A percentile compares a stretch with the other conserved stretches of the same genome.
These are phyloP conservation scores for Microstroma glucosiphilum DNA, from an alignment of 1,284 basidiomycete genomes.

Conservation along the genomic window DNA sequence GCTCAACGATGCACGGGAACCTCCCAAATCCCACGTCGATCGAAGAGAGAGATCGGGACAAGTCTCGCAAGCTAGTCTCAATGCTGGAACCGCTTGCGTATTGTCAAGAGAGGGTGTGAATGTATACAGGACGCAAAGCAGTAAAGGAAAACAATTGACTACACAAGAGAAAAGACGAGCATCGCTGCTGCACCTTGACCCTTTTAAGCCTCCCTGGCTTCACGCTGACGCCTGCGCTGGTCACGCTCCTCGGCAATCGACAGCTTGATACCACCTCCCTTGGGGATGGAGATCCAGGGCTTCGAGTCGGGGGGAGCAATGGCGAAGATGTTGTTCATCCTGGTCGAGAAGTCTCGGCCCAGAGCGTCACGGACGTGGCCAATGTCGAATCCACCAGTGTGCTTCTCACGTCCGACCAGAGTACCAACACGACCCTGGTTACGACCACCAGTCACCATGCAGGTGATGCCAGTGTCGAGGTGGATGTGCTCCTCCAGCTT, in stretches of 20 bases:
- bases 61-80: no score
- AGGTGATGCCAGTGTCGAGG: conserved; percentile 95
- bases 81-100: no score
- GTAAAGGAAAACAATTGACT: no score
- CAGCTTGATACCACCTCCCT: conserved; percentile 95
- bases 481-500: conserved; percentile 85
- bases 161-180: no score
- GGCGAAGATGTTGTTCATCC: conserved; percentile 94
- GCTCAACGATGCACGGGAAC: no score
- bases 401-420: conserved; percentile 92
- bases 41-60: no score
- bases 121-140: no score
- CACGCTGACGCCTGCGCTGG: conserved; percentile 45
- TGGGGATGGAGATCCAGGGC: conserved; percentile 94
- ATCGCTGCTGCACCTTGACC: no score
- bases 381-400: conserved; percentile 88
- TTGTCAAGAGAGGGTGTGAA: no score
- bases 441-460: conserved; percentile 96
- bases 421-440: conserved; percentile 98
- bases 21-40: no score
- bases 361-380: conserved; percentile 86
- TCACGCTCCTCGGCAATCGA: conserved; percentile 54
- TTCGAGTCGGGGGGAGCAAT: conserved; percentile 83
- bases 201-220: conserved; percentile 18
- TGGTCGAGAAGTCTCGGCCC: conserved; percentile 67